Base-by-base conservation (phyloP, 495 filamentous ascomycete genomes). In the Podospora tetraspora region DNA sequence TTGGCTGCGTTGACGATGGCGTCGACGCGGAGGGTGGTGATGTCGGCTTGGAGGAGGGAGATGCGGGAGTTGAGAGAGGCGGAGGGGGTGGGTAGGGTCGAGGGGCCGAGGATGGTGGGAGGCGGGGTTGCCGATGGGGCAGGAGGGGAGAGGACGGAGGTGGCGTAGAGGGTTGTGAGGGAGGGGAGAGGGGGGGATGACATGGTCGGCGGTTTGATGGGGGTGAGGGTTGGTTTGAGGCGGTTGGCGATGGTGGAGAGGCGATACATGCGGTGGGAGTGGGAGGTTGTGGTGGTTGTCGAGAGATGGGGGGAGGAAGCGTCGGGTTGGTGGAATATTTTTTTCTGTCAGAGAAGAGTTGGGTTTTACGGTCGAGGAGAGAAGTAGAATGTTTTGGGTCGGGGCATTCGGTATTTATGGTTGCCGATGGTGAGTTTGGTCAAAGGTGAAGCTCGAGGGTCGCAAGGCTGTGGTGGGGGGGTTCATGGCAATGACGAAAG, bases 1-100 rank as follows among this genome's bases (percentile, higher is more conserved):
- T 97, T 97, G 23, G 95, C 94, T 11, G 95, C 94, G 77, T 98
- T 97, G 74, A 97, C 94, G 72, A 97, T 97, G 67, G 88, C 89
- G 71, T 91, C 92, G 34, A 93, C 86, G 58, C 83, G 76, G 19
- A 99, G 86, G 13, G 81, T 89, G 16, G 94, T 97, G 78, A 99
- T 97, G 76, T 97, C 94, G 61, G 85, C 83, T 64, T 87, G 87
- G 70, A 95, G 83, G 32, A 92, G 76, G 25, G 84, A 84, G 69
- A 99, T 82, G 62, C 84, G 89, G 73, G 89, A 80, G 77, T 99
- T 99, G 75, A 92, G 78, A 16, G 76, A 61, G 58, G 84, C 74
- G 25, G 83, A 86, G 10, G 87, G 82, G 22, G 25, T 24, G 23
- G 64, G 73, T 30, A 73, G 57, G 9, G 69, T 63, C 25, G 78